These are phyloP conservation scores for Colletotrichum cuscutae DNA, from an alignment of 2,329 filamentous ascomycete species.

Conservation along the genomic window DNA sequence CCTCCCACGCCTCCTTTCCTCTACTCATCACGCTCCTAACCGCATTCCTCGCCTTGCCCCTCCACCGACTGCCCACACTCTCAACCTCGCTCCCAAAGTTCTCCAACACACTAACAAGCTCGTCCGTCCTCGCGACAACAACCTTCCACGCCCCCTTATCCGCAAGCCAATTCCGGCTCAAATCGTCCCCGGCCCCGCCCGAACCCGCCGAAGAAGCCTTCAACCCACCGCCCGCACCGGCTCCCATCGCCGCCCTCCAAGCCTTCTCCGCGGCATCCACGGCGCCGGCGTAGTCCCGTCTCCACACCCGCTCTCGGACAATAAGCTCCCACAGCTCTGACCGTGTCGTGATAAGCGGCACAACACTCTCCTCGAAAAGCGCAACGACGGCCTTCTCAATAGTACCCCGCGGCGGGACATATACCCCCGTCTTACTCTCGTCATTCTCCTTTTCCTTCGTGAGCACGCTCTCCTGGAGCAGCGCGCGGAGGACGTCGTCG, in stretches of 20 bases:
- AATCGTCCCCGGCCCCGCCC: conserved; percentile 35
- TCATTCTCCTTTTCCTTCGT: conserved; percentile 48
- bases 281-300: conserved; percentile 74
- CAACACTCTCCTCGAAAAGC: conserved; percentile 78
- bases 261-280: conserved; percentile 89
- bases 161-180: conserved; percentile 59
- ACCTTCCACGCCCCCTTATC: conserved; percentile 74
- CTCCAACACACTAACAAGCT: conserved; percentile 85
- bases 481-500: conserved; percentile 73
- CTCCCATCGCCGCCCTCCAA: conserved; percentile 75
- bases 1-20: conserved; percentile 86
- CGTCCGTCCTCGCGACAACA: conserved; percentile 82
- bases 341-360: conserved; percentile 85
- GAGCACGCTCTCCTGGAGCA: conserved; percentile 77
- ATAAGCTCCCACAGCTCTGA: conserved; percentile 82
- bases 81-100: conserved; percentile 76
- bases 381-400: conserved; percentile 72
- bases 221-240: conserved; percentile 20
- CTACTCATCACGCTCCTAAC: conserved; percentile 85
- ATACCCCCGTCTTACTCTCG: conserved; percentile 41
- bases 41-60: conserved; percentile 86
- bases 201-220: conserved; percentile 16
- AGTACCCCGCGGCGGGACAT: conserved; percentile 65
- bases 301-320: conserved; percentile 78
- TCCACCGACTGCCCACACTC: conserved; percentile 83